phyloP scores from a whole-genome alignment of 2,329 filamentous ascomycete species.

The Xylaria hypoxylon region DNA sequence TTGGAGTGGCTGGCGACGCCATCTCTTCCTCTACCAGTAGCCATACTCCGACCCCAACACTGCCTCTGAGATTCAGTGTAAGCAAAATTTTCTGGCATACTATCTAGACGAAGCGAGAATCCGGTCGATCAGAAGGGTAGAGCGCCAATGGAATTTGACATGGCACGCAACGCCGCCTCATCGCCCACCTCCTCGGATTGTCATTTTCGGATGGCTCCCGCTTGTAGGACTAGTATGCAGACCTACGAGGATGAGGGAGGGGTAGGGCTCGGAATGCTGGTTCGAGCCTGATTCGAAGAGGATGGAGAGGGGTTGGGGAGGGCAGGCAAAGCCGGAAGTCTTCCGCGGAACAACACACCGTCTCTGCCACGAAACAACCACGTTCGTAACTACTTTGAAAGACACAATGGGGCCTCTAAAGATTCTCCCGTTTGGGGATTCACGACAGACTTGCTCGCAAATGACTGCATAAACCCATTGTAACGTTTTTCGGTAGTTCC shows the following conservation, averaged over 20 bases:
- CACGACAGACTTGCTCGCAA: neutral
- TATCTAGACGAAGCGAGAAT: neutral
- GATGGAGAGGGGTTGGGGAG: neutral
- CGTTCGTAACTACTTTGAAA: neutral
- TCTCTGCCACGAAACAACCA: neutral
- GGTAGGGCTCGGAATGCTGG: neutral
- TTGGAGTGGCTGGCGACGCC: neutral
- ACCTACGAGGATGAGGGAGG: constrained; percentile 2
- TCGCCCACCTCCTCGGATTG: neutral
- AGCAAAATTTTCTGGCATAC: neutral
- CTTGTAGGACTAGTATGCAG: constrained; percentile 1
- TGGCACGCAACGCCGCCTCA: neutral
- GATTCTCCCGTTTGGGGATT: neutral
- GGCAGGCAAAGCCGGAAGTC: neutral
- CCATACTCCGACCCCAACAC: neutral
- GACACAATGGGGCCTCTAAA: neutral
- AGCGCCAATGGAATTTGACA: neutral
- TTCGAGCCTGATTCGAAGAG: constrained; percentile 13
- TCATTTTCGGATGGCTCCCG: neutral
- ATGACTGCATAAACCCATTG: neutral
- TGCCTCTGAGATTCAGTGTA: neutral
- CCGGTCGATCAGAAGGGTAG: neutral
- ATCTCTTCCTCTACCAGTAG: neutral
- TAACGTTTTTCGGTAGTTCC: neutral
- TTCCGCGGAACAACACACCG: neutral